Evolutionary conservation across 768 basidiomycete genomes (phyloP).

Genomic region (Mycena epipterygia): DNA sequence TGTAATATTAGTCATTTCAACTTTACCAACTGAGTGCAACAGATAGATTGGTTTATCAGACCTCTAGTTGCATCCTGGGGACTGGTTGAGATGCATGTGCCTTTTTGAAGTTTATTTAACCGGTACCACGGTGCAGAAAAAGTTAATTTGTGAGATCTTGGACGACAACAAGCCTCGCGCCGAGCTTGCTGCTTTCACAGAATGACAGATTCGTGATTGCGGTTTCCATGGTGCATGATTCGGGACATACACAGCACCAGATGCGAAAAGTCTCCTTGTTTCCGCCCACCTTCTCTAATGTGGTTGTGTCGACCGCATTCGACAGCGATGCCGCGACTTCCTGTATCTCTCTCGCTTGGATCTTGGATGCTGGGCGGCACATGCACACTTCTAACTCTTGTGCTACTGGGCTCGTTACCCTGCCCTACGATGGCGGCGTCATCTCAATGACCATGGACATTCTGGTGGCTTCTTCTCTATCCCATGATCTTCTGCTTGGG

Average conservation of each 20-base stretch:
- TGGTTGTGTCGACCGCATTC: too few relatives aligned
- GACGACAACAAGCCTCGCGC: background rate
- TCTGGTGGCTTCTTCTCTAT: constrained; percentile 4
- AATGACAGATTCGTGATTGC: too few relatives aligned
- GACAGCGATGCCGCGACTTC: background rate
- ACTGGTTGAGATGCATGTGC: too few relatives aligned
- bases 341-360: constrained; percentile 17
- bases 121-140: too few relatives aligned
- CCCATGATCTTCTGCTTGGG: constrained; percentile 15
- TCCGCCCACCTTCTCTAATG: too few relatives aligned
- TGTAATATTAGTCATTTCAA: background rate
- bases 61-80: too few relatives aligned
- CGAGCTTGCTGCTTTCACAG: too few relatives aligned
- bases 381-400: constrained; percentile 5
- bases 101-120: too few relatives aligned
- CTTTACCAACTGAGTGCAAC: too few relatives aligned
- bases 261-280: background rate
- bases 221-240: background rate
- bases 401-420: constrained; percentile 6
- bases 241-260: background rate
- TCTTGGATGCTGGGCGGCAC: constrained; percentile 19
- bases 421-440: too few relatives aligned
- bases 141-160: background rate
- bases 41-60: too few relatives aligned
- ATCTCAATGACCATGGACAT: constrained; percentile 12